These are phyloP conservation scores for Nicotiana attenuata DNA, from an alignment of 257 asterid genomes.

Conservation along the genomic window DNA sequence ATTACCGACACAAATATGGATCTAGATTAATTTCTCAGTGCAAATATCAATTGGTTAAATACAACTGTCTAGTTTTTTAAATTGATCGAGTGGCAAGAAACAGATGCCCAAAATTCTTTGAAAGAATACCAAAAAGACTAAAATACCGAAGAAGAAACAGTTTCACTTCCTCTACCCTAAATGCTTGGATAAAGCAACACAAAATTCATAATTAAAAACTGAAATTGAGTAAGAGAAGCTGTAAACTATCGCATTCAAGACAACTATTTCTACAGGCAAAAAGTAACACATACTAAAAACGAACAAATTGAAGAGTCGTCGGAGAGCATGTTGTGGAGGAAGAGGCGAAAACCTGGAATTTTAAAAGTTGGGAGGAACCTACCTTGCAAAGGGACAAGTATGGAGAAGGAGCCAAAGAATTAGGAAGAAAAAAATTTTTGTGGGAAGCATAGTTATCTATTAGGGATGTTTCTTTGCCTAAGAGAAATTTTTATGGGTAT, in stretches of 20 bases:
- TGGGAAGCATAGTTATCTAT: too few species aligned
- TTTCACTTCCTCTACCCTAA: not conserved
- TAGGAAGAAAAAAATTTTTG: too few species aligned
- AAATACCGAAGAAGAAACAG: not conserved
- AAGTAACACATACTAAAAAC: not conserved
- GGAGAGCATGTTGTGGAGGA: too few species aligned
- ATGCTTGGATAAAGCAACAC: not conserved
- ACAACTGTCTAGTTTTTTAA: not conserved
- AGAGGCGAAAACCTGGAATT: not conserved
- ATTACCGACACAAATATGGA: too few species aligned
- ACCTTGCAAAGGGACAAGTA: not conserved
- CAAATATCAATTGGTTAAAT: too few species aligned
- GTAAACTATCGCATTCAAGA: not conserved
- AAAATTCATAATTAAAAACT: not conserved
- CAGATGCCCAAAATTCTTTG: not conserved
- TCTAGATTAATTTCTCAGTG: too few species aligned
- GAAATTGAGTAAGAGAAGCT: too few species aligned
- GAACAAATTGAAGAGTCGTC: not conserved
- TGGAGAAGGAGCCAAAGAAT: not conserved
- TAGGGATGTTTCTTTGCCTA: too few species aligned
- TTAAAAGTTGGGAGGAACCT: not conserved
- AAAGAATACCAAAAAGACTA: not conserved
- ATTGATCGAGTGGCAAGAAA: not conserved
- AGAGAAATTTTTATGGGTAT: too few species aligned
- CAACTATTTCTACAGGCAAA: not conserved